phyloP scores from a whole-genome alignment of 225 moss, liverwort and hornwort genomes.

The Neckera pumila region DNA sequence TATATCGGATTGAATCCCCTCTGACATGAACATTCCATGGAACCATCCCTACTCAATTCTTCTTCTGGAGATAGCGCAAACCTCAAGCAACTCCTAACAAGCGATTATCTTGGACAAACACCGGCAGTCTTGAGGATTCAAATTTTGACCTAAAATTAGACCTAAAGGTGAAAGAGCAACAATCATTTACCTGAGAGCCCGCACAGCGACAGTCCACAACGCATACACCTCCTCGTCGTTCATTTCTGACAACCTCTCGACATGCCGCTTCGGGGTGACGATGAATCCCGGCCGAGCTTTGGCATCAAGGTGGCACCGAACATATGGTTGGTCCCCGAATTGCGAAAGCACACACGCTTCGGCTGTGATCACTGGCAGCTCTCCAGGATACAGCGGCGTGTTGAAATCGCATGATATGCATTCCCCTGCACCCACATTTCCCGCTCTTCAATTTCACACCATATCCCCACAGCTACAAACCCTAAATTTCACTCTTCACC shows the following conservation, averaged over 20 bases:
- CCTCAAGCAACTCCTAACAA: not conserved
- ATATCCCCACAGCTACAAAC: not conserved
- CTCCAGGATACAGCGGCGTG: not conserved
- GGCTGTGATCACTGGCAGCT: not conserved
- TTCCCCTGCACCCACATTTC: not conserved
- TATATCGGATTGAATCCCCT: not conserved
- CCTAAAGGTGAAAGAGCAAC: not conserved
- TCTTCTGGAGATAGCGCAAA: not conserved
- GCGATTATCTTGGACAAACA: not conserved
- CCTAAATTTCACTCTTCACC: not conserved
- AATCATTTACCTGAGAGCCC: slow-evolving; percentile 2
- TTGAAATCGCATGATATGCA: slow-evolving; percentile 1
- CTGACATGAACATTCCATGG: not conserved
- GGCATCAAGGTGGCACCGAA: slow-evolving; percentile 8
- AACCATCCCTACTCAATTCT: not conserved
- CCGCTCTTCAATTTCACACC: not conserved
- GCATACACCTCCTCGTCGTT: slow-evolving; percentile 4
- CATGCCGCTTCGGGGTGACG: slow-evolving; percentile 1
- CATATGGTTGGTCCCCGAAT: not conserved
- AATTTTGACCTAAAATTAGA: not conserved
- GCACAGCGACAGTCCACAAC: not conserved
- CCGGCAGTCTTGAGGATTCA: not conserved
- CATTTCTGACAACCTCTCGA: slow-evolving; percentile 8
- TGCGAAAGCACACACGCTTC: not conserved
- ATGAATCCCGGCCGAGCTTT: slow-evolving; percentile 8